A percentile compares a stretch with the other conserved stretches of the same genome.
These are phyloP conservation scores for Nadsonia starkeyi-henricii DNA, from an alignment of 1,139 yeast genomes.

Conservation along the genomic window DNA sequence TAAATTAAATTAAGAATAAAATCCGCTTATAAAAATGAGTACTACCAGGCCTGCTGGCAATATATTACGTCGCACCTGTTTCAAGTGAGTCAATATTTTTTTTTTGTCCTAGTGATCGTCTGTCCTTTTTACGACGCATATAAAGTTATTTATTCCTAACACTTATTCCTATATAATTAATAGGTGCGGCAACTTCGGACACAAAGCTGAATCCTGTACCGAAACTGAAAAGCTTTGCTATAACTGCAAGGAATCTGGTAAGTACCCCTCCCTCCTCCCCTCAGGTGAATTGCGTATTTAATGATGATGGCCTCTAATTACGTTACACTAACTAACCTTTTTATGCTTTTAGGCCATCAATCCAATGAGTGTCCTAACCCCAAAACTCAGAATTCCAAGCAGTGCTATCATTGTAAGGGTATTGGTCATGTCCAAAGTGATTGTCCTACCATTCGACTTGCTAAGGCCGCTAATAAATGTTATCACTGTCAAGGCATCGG, in stretches of 20 bases:
- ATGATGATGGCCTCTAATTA: too few species aligned
- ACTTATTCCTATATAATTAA: neutral
- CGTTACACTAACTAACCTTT: neutral
- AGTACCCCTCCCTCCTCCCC: too few species aligned
- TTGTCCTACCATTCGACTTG: constrained; percentile 30
- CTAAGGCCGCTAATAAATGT: constrained; percentile 45
- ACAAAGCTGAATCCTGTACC: constrained; percentile 76
- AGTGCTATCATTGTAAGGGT: constrained; percentile 70
- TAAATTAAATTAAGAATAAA: neutral
- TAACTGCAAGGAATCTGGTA: constrained; percentile 61
- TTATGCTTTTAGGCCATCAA: constrained; percentile 46
- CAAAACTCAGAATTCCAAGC: constrained; percentile 68
- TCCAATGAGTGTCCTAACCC: constrained; percentile 79
- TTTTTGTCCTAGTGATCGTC: too few species aligned
- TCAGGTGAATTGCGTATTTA: too few species aligned
- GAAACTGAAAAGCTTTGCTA: constrained; percentile 78
- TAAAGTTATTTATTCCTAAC: neutral
- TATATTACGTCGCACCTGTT: constrained; percentile 9
- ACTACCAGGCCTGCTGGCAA: neutral
- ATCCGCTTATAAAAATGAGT: neutral
- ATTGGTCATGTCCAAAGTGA: constrained; percentile 59
- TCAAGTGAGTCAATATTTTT: constrained; percentile 9
- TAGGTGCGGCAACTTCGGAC: constrained; percentile 86
- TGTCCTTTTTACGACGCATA: too few species aligned
- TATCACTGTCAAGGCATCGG: constrained; percentile 65